phyloP scores from a whole-genome alignment of 2,329 filamentous ascomycete genomes.

The Harringtonia lauricola region DNA sequence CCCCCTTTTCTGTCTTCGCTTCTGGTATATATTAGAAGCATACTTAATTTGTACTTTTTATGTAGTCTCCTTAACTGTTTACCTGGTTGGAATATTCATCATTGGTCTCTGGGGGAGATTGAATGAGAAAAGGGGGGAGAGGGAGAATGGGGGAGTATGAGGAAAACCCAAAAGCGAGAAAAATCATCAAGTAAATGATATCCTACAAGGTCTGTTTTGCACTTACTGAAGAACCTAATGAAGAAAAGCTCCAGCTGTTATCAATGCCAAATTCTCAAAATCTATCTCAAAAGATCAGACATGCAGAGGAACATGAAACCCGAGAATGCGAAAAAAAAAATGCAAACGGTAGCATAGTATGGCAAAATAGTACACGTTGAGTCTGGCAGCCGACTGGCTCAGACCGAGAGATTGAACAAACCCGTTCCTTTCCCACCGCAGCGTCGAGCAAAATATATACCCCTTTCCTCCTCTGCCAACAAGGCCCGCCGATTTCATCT shows the following conservation, averaged over 20 bases:
- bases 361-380: conserved; percentile 41
- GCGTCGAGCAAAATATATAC: background rate
- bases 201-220: too few species aligned
- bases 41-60: too few species aligned
- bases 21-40: background rate
- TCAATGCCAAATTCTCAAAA: too few species aligned
- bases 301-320: too few species aligned
- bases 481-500: background rate
- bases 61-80: background rate
- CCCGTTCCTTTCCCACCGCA: background rate
- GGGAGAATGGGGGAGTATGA: too few species aligned
- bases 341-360: conserved; percentile 22
- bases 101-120: too few species aligned
- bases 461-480: background rate
- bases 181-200: too few species aligned
- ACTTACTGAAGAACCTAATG: too few species aligned
- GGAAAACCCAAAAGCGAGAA: too few species aligned
- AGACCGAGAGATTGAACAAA: background rate
- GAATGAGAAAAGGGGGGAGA: too few species aligned
- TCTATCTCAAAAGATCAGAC: too few species aligned
- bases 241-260: too few species aligned
- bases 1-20: background rate
- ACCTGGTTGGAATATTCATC: background rate
- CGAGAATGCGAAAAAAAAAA: background rate
- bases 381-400: conserved; percentile 9